These are phyloP conservation scores for Alternaria gaisen DNA, from an alignment of 2,329 filamentous ascomycete genomes.

Conservation along the genomic window DNA sequence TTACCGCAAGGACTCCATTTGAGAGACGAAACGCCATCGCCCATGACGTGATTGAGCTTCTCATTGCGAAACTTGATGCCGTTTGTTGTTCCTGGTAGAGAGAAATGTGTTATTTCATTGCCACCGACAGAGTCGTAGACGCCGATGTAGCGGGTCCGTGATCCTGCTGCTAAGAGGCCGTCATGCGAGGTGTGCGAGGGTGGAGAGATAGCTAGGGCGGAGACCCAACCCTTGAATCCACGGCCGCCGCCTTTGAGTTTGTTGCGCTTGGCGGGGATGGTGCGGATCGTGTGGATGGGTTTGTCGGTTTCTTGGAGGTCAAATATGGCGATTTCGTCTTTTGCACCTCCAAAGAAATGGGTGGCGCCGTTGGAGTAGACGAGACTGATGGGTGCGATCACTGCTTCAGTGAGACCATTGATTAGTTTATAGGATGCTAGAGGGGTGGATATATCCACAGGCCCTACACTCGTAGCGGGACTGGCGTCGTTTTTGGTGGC, in stretches of 20 bases:
- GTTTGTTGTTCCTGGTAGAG: constrained; percentile 43
- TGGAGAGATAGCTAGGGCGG: constrained; percentile 57
- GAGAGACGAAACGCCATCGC: constrained; percentile 64
- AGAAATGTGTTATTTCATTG: constrained; percentile 61
- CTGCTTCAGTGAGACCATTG: constrained; percentile 64
- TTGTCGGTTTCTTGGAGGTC: constrained; percentile 60
- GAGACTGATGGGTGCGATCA: constrained; percentile 64
- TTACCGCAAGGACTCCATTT: constrained; percentile 66
- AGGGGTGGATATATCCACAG: constrained; percentile 34
- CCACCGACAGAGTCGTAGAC: constrained; percentile 64
- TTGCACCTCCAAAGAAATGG: constrained; percentile 66
- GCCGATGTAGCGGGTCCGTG: constrained; percentile 64
- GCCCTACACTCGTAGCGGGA: constrained; percentile 1
- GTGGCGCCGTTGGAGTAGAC: constrained; percentile 60
- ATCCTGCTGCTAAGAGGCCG: constrained; percentile 64
- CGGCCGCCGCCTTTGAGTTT: constrained; percentile 54
- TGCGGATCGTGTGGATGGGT: constrained; percentile 54
- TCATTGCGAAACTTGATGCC: constrained; percentile 16
- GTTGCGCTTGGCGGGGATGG: constrained; percentile 59
- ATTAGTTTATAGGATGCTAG: constrained; percentile 65
- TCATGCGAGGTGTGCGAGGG: constrained; percentile 45
- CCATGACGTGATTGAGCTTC: constrained; percentile 35
- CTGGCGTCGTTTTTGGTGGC: constrained; percentile 15
- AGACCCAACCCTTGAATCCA: constrained; percentile 65
- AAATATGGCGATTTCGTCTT: constrained; percentile 64